These are phyloP conservation scores for Colletotrichum sp. DNA, from an alignment of 2,329 filamentous ascomycete genomes.

Conservation along the genomic window DNA sequence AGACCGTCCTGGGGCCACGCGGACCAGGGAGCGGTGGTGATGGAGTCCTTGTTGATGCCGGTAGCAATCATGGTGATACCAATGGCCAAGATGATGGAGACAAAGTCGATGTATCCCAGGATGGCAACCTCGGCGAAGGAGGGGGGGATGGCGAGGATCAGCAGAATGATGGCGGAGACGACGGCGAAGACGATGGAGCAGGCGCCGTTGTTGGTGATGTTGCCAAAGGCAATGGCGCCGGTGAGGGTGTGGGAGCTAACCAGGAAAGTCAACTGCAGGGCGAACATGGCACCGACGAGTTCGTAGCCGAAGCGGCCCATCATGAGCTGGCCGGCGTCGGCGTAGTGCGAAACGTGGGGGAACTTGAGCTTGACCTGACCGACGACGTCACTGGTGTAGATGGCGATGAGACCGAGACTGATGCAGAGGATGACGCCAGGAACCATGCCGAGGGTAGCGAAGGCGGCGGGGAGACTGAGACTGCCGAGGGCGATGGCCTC, in stretches of 20 bases:
- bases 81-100: conserved; percentile 67
- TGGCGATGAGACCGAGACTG: conserved; percentile 39
- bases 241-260: conserved; percentile 76
- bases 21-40: conserved; percentile 40
- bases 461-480: conserved; percentile 55
- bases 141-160: conserved; percentile 50
- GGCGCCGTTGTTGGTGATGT: conserved; percentile 60
- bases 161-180: conserved; percentile 50
- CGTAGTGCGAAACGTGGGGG: conserved; percentile 68
- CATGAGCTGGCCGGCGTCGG: conserved; percentile 69
- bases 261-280: conserved; percentile 70
- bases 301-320: conserved; percentile 65
- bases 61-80: conserved; percentile 71
- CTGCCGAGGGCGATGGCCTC: conserved; percentile 61
- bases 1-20: conserved; percentile 50
- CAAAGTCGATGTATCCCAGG: conserved; percentile 60
- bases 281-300: conserved; percentile 64
- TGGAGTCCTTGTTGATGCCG: conserved; percentile 46
- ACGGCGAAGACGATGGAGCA: conserved; percentile 52
- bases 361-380: conserved; percentile 51
- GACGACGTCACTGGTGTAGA: conserved; percentile 45
- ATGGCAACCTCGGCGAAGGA: conserved; percentile 55
- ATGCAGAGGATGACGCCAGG: conserved; percentile 40
- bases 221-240: conserved; percentile 72
- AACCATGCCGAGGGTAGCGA: conserved; percentile 59